These are phyloP conservation scores for Ulvella scutata DNA, from an alignment of 139 green algal genomes.

Conservation along the genomic window DNA sequence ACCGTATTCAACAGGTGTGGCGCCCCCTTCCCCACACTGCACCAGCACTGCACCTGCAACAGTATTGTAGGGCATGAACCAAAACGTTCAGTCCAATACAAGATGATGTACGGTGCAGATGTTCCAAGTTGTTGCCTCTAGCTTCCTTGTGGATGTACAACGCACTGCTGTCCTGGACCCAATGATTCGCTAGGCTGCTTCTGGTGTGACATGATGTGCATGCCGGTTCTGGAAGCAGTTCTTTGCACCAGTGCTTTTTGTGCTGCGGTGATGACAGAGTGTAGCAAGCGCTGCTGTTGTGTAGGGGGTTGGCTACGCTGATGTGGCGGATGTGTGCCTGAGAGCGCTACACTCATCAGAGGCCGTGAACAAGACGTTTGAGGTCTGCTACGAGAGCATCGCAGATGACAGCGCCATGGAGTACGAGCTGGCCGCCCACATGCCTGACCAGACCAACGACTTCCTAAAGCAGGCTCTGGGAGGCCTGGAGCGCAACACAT, in stretches of 20 bases:
- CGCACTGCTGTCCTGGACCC: too few species aligned
- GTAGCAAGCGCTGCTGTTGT: too few species aligned
- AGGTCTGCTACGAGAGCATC: conserved; percentile 73
- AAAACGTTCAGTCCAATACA: too few species aligned
- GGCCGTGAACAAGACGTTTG: conserved; percentile 95
- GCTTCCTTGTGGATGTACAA: too few species aligned
- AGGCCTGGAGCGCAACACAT: conserved; percentile 25
- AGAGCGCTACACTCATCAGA: conserved; percentile 47
- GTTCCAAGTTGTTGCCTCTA: too few species aligned
- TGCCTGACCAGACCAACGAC: conserved; percentile 58
- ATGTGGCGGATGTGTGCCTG: conserved; percentile 95
- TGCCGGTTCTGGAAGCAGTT: too few species aligned
- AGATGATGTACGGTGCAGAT: too few species aligned
- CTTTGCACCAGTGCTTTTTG: too few species aligned
- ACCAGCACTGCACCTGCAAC: conserved; percentile 46
- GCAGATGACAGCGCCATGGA: conserved; percentile 30
- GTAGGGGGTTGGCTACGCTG: conserved; percentile 72
- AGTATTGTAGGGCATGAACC: too few species aligned
- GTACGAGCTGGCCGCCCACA: conserved; percentile 78
- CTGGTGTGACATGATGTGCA: too few species aligned
- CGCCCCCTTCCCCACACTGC: neutral
- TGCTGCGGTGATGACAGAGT: too few species aligned
- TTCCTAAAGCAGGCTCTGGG: conserved; percentile 70
- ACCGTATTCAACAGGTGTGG: conserved; percentile 10
- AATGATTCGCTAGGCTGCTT: too few species aligned